Evolutionary conservation across 352 stramenopile species (phyloP), one percentile per base, ranked within the genome.

Genomic region (Phytophthora ramorum): DNA sequence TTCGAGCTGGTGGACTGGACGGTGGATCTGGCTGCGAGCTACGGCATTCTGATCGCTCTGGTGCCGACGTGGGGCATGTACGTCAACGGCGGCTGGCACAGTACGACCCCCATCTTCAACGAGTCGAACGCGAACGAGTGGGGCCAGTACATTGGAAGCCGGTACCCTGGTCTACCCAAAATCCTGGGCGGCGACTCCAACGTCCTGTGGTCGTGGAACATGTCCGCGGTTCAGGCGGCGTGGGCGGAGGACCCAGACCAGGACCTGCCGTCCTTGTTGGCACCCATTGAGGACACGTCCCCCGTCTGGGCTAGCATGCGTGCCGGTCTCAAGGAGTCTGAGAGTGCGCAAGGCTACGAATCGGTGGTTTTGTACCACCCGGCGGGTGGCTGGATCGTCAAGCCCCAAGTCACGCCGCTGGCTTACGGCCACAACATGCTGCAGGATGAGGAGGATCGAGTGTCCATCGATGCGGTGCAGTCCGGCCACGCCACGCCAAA

Each of bases 1-100:
- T 75, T 71, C 24, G 40, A 71, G 34, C 20, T 71, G 7, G 41
- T 71, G 14, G 56, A 71, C 56, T 71, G 63, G 56, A 62, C 63
- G 8, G 56, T 66, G 3, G 56, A 71, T n/a, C 13, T 71, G 2
- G 63, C 63, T 12, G 63, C 63, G 0, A 71, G 63, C 13, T 71
- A 71, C 4, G 63, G 63, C 2, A 63, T 71, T 14, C 5, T 71
- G 1, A 43, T 71, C 8, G 63, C 63, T 6, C 37, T 71, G 2
- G 63, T 71, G 2, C 66, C 66, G 2, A 58, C 46, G n/a, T 71
- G 60, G 66, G 66, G 66, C 0, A 63, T 56, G 37, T 71, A 59
- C 35, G 56, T 75, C 14, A 75, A 67, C 17, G 66, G 64, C 7
- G 64, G 57, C 8, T 72, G 50, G 40, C 64, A 68, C 28, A 43